These are phyloP conservation scores for Cutaneotrichosporon sp. DNA, from an alignment of 1,284 basidiomycete genomes.

Conservation along the genomic window DNA sequence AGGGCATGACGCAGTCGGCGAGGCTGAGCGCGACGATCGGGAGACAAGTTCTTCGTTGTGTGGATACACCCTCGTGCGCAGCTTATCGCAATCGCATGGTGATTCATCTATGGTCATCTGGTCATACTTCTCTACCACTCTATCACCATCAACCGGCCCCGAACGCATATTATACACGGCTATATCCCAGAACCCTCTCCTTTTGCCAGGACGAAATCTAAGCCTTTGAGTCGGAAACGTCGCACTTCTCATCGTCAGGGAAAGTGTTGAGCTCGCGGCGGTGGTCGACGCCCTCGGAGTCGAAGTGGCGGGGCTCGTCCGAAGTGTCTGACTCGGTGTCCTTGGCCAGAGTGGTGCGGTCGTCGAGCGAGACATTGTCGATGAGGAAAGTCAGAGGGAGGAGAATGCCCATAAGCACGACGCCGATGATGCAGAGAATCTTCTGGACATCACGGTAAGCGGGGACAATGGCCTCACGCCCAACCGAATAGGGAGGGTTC, in stretches of 20 bases:
- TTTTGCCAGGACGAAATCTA: background rate
- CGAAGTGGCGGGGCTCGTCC: background rate
- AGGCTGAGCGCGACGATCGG: constrained; percentile 69
- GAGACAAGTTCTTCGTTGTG: constrained; percentile 65
- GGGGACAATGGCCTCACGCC: constrained; percentile 41
- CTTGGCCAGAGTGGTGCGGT: constrained; percentile 17
- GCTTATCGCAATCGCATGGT: too few species aligned
- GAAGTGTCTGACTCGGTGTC: background rate
- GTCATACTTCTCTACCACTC: too few species aligned
- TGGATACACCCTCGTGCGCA: constrained; percentile 36
- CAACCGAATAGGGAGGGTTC: constrained; percentile 46
- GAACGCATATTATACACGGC: background rate
- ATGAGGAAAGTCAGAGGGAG: constrained; percentile 34
- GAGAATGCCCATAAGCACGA: constrained; percentile 36
- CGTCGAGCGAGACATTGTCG: constrained; percentile 39
- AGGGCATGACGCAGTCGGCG: constrained; percentile 62
- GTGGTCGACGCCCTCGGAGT: background rate
- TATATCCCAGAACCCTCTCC: background rate
- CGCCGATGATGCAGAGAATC: constrained; percentile 43
- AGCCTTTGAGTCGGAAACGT: background rate
- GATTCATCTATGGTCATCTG: too few species aligned
- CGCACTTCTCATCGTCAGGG: background rate
- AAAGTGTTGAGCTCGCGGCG: background rate
- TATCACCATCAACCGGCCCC: too few species aligned
- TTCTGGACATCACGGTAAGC: constrained; percentile 47